Percentiles rank a stretch among this genome's conserved stretches.
phyloP scores from a whole-genome alignment of 1,139 yeast genomes.

The Saccharomyces hybrid region DNA sequence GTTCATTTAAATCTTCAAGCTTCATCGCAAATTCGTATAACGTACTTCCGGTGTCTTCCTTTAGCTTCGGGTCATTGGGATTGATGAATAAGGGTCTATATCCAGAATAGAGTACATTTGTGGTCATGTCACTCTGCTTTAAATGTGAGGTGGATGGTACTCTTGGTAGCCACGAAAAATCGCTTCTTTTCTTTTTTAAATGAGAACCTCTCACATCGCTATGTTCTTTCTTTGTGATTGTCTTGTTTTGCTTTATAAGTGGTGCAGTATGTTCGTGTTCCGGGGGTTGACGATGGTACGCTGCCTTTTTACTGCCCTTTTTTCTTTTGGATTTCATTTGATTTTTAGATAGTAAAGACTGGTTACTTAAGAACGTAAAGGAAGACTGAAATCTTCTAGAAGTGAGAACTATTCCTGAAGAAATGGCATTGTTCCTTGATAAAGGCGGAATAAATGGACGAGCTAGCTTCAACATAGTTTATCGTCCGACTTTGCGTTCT shows the following conservation, averaged over 20 bases:
- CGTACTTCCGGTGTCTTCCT: slow-evolving; percentile 10
- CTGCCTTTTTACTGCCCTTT: slow-evolving; percentile 4
- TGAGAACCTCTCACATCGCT: not conserved
- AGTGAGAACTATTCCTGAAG: not conserved
- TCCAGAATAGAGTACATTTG: slow-evolving; percentile 26
- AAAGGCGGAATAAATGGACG: not conserved
- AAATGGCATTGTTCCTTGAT: not conserved
- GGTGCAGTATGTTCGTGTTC: not conserved
- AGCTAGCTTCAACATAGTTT: not conserved
- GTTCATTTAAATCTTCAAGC: slow-evolving; percentile 22
- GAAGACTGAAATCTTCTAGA: slow-evolving; percentile 21
- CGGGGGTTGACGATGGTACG: not conserved
- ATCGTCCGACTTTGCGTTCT: not conserved
- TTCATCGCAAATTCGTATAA: slow-evolving; percentile 29
- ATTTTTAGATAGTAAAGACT: slow-evolving; percentile 18
- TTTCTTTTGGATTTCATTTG: slow-evolving; percentile 20
- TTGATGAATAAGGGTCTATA: slow-evolving; percentile 26
- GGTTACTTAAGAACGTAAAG: slow-evolving; percentile 22
- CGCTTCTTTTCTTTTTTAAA: slow-evolving; percentile 11
- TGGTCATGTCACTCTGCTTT: slow-evolving; percentile 19
- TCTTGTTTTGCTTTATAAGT: not conserved
- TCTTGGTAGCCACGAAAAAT: slow-evolving; percentile 26
- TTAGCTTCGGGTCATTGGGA: slow-evolving; percentile 10
- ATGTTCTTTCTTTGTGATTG: not conserved
- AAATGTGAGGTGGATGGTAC: slow-evolving; percentile 24